A percentile compares a stretch with the other conserved stretches of the same genome.
phyloP scores from a whole-genome alignment of 2,329 filamentous ascomycete species.

The Fusarium nisikadoi region DNA sequence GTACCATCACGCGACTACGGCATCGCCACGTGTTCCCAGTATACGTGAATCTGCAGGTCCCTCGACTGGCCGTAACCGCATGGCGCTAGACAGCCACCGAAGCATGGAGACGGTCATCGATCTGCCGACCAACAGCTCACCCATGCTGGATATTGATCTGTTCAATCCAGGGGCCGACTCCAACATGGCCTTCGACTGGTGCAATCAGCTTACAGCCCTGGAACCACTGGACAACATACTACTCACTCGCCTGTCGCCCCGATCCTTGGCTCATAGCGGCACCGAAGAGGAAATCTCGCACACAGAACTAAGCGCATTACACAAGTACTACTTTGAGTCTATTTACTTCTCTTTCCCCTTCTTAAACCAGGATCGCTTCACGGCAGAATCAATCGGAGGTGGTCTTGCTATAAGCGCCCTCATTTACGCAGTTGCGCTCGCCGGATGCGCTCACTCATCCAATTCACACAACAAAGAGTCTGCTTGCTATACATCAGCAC shows the following conservation, averaged over 20 bases:
- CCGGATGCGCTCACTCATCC: background rate
- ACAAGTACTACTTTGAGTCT: background rate
- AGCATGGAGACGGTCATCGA: background rate
- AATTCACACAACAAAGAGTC: background rate
- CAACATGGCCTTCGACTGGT: background rate
- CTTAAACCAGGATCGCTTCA: background rate
- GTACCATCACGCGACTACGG: background rate
- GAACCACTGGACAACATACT: background rate
- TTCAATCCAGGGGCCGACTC: background rate
- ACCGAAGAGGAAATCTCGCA: background rate
- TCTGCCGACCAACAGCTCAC: background rate
- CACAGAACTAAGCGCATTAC: background rate
- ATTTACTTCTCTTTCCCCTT: constrained; percentile 1
- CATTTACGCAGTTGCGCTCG: background rate
- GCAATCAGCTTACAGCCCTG: background rate
- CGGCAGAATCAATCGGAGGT: background rate
- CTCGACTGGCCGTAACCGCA: background rate
- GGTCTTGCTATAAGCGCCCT: background rate
- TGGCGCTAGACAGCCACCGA: background rate
- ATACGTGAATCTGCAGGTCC: background rate
- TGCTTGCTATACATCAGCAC: background rate
- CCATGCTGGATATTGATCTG: background rate
- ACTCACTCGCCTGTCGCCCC: background rate
- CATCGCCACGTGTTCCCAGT: background rate
- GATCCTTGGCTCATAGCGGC: background rate